Conservation (phyloP, 768 basidiomycete genomes). For the Lactifluus hygrophoroides region DNA sequence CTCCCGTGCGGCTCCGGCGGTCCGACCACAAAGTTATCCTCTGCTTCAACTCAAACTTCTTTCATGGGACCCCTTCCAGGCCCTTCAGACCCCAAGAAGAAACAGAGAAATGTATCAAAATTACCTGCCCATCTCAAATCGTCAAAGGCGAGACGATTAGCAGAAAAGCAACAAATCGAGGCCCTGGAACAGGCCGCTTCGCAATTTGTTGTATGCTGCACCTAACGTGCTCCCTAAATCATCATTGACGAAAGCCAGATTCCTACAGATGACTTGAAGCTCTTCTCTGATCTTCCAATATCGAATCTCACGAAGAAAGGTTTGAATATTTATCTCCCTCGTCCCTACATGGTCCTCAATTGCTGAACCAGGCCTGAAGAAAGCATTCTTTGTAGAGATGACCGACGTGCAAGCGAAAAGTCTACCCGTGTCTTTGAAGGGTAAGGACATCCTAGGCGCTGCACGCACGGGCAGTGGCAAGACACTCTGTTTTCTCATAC, state of each 20-base stretch:
- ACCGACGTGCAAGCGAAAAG: slow-evolving; percentile 69
- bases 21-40: background rate
- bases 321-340: background rate
- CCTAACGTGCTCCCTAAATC: background rate
- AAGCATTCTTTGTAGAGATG: slow-evolving; percentile 77
- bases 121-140: background rate
- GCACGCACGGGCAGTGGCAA: slow-evolving; percentile 69
- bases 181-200: slow-evolving; percentile 13
- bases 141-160: slow-evolving; percentile 14
- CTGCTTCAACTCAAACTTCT: background rate
- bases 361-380: slow-evolving; percentile 59
- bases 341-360: background rate
- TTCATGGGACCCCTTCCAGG: slow-evolving; percentile 14
- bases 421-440: slow-evolving; percentile 51
- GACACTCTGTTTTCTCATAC: slow-evolving; percentile 65
- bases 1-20: background rate
- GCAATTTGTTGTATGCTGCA: slow-evolving; percentile 16
- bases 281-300: slow-evolving; percentile 18
- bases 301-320: slow-evolving; percentile 20
- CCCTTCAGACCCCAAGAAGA: slow-evolving; percentile 5
- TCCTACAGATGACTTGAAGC: slow-evolving; percentile 7
- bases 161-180: slow-evolving; percentile 18
- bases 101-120: slow-evolving; percentile 4
- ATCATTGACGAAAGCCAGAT: slow-evolving; percentile 11
- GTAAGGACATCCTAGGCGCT: slow-evolving; percentile 58